Evolutionary conservation across 2,329 filamentous ascomycete genomes (phyloP), one percentile per base, ranked within the genome.

Genomic region (Fusarium sp.): DNA sequence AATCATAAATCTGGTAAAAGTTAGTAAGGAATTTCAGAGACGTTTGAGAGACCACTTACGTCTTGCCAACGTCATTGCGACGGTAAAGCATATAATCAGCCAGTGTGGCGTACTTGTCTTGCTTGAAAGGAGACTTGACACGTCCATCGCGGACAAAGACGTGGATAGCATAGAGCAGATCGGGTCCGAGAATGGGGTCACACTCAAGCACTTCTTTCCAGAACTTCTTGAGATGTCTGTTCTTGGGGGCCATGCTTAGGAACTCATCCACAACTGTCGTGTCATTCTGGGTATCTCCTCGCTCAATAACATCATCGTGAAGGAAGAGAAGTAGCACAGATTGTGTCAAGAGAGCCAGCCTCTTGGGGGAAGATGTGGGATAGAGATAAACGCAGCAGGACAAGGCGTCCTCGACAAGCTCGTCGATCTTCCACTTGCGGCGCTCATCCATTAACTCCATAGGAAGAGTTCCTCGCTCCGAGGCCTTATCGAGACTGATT

Each of bases 301-400:
- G 56, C 12, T 67, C 64, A 9, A 67, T 67, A 20, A 67, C 64
- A 25, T 67, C 64, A 12, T 67, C 64, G 2, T 67, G 64, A 5
- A 67, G 58, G 20, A 62, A 67, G 1, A 67, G 24, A 13, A 67
- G 62, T 3, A 67, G 9, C 9, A 67, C 32, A 5, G 64, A 48
- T 20, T 67, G 62, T 3, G 64, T 67, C 8, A 67, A 47, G 20
- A 67, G 24, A 5, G 58, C 49, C 24, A 67, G n/a, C n/a, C 62
- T 49, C 1, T 10, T 57, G 4, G 49, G 64, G 7, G 38, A 51
- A 4, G 62, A 51, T n/a, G 64, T 67, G 5, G 64, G 64, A 13
- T 67, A 67, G 4, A 67, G 64, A 22, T 67, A 67, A 4, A 40
- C 32, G 6, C 48, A 49, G 25, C 64, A 67, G 5, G 64, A 67